These are phyloP conservation scores for Xerocomellus amylosporus DNA, from an alignment of 768 basidiomycete genomes.

Conservation along the genomic window DNA sequence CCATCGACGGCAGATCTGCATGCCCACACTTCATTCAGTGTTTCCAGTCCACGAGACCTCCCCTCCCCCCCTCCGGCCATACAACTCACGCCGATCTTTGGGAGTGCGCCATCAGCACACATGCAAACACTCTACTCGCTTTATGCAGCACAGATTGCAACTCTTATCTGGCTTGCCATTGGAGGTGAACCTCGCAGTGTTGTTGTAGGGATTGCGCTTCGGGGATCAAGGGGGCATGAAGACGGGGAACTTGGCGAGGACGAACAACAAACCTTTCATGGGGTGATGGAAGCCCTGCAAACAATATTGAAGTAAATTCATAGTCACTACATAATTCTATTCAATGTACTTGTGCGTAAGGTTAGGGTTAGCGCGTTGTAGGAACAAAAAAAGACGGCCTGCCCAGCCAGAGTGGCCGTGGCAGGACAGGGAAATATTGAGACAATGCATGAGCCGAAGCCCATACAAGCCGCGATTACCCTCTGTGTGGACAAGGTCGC, in stretches of 20 bases:
- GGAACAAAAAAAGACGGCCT: slow-evolving; percentile 37
- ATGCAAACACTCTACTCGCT: slow-evolving; percentile 71
- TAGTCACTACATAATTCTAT: too few relatives aligned
- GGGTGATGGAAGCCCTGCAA: slow-evolving; percentile 48
- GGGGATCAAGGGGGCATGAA: slow-evolving; percentile 31
- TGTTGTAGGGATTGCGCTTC: slow-evolving; percentile 73
- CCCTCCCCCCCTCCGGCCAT: slow-evolving; percentile 70
- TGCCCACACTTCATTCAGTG: slow-evolving; percentile 37
- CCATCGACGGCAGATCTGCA: slow-evolving; percentile 59
- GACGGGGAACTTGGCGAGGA: slow-evolving; percentile 31
- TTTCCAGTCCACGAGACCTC: slow-evolving; percentile 36
- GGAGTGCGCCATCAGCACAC: slow-evolving; percentile 66
- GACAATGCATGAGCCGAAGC: slow-evolving; percentile 76
- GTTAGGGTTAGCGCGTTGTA: slow-evolving; percentile 26
- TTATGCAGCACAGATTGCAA: slow-evolving; percentile 85
- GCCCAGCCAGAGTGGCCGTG: slow-evolving; percentile 52
- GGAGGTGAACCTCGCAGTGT: slow-evolving; percentile 54
- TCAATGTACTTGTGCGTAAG: slow-evolving; percentile 2
- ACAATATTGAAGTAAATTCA: slow-evolving; percentile 28
- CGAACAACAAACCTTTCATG: slow-evolving; percentile 47
- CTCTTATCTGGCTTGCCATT: slow-evolving; percentile 67
- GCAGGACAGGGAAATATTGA: slow-evolving; percentile 76
- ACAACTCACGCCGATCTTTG: slow-evolving; percentile 74
- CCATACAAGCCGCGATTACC: slow-evolving; percentile 45
- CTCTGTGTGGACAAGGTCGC: slow-evolving; percentile 54